These are phyloP conservation scores for Ascochyta clinopodiicola DNA, from an alignment of 2,329 filamentous ascomycete genomes.

Conservation along the genomic window DNA sequence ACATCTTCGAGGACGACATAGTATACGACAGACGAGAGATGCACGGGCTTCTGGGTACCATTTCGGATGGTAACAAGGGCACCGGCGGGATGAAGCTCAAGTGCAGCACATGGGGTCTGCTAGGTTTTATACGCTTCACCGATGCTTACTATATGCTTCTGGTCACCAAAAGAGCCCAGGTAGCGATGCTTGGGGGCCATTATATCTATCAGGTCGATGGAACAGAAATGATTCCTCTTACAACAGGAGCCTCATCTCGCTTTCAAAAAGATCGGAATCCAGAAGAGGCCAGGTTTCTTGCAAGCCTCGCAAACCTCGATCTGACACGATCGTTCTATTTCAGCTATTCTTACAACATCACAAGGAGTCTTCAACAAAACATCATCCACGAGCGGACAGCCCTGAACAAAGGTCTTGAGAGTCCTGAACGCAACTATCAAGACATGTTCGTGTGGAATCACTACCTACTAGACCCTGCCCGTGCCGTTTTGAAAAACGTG, in stretches of 20 bases:
- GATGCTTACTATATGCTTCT: slow-evolving; percentile 96
- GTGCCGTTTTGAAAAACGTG: slow-evolving; percentile 73
- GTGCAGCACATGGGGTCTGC: slow-evolving; percentile 88
- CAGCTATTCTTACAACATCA: slow-evolving; percentile 97
- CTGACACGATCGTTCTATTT: slow-evolving; percentile 94
- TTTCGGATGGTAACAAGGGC: slow-evolving; percentile 91
- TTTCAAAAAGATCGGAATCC: slow-evolving; percentile 82
- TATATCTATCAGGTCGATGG: slow-evolving; percentile 95
- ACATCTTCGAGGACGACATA: slow-evolving; percentile 91
- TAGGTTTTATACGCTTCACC: slow-evolving; percentile 96
- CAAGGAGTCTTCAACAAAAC: slow-evolving; percentile 88
- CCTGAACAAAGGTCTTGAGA: slow-evolving; percentile 68
- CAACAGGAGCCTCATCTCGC: slow-evolving; percentile 69
- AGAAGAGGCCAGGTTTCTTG: slow-evolving; percentile 87
- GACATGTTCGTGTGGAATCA: slow-evolving; percentile 99
- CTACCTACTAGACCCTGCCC: slow-evolving; percentile 80
- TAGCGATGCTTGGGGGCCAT: slow-evolving; percentile 94
- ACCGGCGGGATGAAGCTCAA: slow-evolving; percentile 89
- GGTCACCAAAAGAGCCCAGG: slow-evolving; percentile 93
- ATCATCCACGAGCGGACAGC: slow-evolving; percentile 80
- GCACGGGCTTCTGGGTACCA: slow-evolving; percentile 88
- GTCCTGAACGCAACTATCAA: slow-evolving; percentile 73
- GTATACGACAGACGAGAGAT: slow-evolving; percentile 92
- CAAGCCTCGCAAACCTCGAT: slow-evolving; percentile 89
- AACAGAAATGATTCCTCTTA: slow-evolving; percentile 88